Conservation (phyloP, 495 filamentous ascomycete genomes). For the Aspergillus hancockii region DNA sequence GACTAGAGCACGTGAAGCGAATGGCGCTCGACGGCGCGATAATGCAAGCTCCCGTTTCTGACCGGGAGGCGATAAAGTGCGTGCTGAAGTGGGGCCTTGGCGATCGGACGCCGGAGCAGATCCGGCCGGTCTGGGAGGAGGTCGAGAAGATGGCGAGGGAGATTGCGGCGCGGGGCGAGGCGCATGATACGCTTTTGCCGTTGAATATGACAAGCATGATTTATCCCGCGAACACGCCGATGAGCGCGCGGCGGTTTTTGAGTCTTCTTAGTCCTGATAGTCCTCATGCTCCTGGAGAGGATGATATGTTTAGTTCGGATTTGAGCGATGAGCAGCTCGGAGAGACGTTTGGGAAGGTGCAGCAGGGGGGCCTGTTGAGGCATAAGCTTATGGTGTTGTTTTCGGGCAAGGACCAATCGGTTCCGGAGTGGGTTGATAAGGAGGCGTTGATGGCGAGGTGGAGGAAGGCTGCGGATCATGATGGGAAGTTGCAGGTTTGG, state of each 20-base stretch:
- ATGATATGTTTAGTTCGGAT: slow-evolving; percentile 87
- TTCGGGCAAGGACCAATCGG: slow-evolving; percentile 69
- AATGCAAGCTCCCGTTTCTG: slow-evolving; percentile 77
- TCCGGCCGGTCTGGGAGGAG: slow-evolving; percentile 33
- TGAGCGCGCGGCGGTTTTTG: slow-evolving; percentile 66
- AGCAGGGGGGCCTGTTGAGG: slow-evolving; percentile 53
- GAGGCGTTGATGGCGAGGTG: slow-evolving; percentile 61
- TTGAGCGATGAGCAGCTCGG: slow-evolving; percentile 57
- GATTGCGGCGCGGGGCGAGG: slow-evolving; percentile 18
- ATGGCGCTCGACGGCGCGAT: slow-evolving; percentile 72
- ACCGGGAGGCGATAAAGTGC: slow-evolving; percentile 67
- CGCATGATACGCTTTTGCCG: slow-evolving; percentile 37
- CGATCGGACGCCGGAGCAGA: slow-evolving; percentile 28
- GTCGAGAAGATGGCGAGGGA: slow-evolving; percentile 29
- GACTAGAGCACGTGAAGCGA: slow-evolving; percentile 29
- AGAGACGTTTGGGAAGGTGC: slow-evolving; percentile 64
- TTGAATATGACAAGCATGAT: slow-evolving; percentile 35
- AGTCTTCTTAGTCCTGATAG: slow-evolving; percentile 58
- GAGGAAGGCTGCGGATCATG: slow-evolving; percentile 55
- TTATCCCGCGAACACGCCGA: slow-evolving; percentile 46
- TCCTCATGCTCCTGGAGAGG: slow-evolving; percentile 60
- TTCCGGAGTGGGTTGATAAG: slow-evolving; percentile 66
- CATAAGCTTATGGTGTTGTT: slow-evolving; percentile 52
- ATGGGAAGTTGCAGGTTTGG: slow-evolving; percentile 28
- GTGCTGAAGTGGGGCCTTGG: slow-evolving; percentile 34